phyloP scores from a whole-genome alignment of 2,329 filamentous ascomycete genomes.

The Fusarium sp. region DNA sequence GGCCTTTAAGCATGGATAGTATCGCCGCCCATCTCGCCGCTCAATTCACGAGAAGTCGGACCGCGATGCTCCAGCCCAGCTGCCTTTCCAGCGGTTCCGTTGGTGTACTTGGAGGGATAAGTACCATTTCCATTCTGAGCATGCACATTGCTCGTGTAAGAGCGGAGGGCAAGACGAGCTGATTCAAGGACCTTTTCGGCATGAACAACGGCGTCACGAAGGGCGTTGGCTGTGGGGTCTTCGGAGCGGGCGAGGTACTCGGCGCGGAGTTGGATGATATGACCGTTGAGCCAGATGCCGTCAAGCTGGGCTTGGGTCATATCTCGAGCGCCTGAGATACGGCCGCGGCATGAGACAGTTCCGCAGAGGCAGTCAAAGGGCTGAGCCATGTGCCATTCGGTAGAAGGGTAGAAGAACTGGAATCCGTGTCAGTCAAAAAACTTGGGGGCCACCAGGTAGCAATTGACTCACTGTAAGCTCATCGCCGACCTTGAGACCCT shows the following conservation, averaged over 20 bases:
- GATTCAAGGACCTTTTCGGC: constrained; percentile 65
- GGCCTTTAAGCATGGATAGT: constrained; percentile 55
- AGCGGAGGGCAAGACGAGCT: constrained; percentile 60
- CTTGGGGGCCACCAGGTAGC: too few relatives aligned
- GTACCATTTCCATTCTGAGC: constrained; percentile 37
- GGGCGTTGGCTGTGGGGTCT: constrained; percentile 60
- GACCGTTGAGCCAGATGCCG: constrained; percentile 73
- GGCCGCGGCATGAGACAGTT: constrained; percentile 69
- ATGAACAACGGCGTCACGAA: constrained; percentile 60
- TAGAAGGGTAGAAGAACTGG: constrained; percentile 81
- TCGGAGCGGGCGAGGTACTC: constrained; percentile 52
- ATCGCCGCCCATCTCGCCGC: constrained; percentile 75
- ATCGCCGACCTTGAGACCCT: constrained; percentile 68
- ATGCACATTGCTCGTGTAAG: constrained; percentile 51
- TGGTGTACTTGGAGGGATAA: constrained; percentile 34
- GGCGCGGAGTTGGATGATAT: constrained; percentile 70
- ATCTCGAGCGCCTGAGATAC: constrained; percentile 74
- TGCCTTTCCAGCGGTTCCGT: constrained; percentile 47
- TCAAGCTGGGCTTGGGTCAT: constrained; percentile 69
- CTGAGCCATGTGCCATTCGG: constrained; percentile 82
- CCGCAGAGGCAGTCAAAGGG: constrained; percentile 77
- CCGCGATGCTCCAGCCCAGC: constrained; percentile 57
- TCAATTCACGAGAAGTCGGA: constrained; percentile 68
- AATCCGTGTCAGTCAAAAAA: constrained; percentile 4
- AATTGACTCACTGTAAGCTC: constrained; percentile 66